Evolutionary conservation across 148 eudicot genomes (phyloP), one percentile per base, ranked within the genome.

Genomic region (Camellia lanceoleosa): DNA sequence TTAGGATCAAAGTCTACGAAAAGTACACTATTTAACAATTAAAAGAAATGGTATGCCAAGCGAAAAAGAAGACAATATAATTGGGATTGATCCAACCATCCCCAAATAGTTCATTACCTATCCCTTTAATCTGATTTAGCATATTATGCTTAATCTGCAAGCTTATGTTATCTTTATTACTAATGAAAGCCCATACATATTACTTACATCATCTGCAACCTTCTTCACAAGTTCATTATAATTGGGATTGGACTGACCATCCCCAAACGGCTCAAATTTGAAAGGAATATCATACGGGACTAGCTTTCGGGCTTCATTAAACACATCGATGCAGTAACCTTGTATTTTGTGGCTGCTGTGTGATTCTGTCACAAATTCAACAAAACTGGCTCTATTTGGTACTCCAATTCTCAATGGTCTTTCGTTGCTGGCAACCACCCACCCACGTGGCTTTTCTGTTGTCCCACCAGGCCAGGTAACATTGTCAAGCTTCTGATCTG

Each of bases 301-400:
- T 59, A 87, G 72, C 42, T 87, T 87, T 55, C 54, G 56, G 51
- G 87, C 87, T 52, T 73, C 89, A 6, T 55, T 56, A 67, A 87
- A 87, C 52, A 87, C 82, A 80, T 87, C 89, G 64, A 87, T 82
- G 41, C 89, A 87, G 46, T 81, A 87, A 18, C 89, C 89, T 75
- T 77, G 71, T 38, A 82, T 76, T 6, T 67, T 76, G 51, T 79
- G 81, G 46, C 61, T 81, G 65, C 61, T 47, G n/a, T 74, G 49
- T 59, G 52, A 23, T 66, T 79, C 78, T 11, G 85, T 73, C 69
- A 85, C 87, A 83, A 87, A 84, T 44, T 87, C 89, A 59, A 38
- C 63, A 71, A 74, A 87, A 74, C 83, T 82, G 67, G 76, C 84
- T 61, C 89, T 70, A 64, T 71, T 63, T 51, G 89, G 89, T 9